phyloP scores from a whole-genome alignment of 1,139 yeast genomes.

The Zygoascus sp. region DNA sequence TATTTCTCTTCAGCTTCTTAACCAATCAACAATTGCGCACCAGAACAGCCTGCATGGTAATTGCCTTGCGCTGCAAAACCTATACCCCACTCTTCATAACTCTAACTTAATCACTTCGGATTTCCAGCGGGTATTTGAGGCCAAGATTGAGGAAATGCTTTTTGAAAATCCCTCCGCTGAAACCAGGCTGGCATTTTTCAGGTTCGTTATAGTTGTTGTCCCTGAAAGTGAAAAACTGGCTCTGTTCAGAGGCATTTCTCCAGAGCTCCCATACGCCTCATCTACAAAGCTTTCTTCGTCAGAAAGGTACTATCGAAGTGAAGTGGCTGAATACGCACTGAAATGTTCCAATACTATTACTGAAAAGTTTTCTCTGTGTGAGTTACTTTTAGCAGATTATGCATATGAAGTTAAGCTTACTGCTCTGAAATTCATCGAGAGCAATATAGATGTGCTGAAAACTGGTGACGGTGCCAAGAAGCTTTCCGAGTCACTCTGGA shows the following conservation, averaged over 20 bases:
- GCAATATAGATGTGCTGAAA: slow-evolving; percentile 1
- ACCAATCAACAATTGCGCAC: slow-evolving; percentile 18
- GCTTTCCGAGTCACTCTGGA: slow-evolving; percentile 33
- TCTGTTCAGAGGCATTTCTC: slow-evolving; percentile 4
- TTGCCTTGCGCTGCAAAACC: slow-evolving; percentile 41
- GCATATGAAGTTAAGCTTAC: slow-evolving; percentile 49
- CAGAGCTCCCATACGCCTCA: neutral
- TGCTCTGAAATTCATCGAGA: slow-evolving; percentile 35
- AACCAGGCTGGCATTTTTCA: slow-evolving; percentile 39
- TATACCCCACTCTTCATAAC: neutral
- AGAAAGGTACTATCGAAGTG: slow-evolving; percentile 34
- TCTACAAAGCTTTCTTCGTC: slow-evolving; percentile 12
- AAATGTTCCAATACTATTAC: slow-evolving; percentile 17
- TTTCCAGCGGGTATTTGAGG: slow-evolving; percentile 21
- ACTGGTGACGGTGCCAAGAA: neutral
- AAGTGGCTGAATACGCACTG: slow-evolving; percentile 31
- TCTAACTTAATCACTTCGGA: slow-evolving; percentile 7
- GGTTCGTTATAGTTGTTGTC: slow-evolving; percentile 27
- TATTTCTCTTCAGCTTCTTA: slow-evolving; percentile 20
- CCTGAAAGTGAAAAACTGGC: slow-evolving; percentile 6
- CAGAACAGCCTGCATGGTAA: slow-evolving; percentile 58
- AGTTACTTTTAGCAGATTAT: slow-evolving; percentile 33
- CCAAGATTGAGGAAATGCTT: slow-evolving; percentile 26
- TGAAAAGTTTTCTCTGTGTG: slow-evolving; percentile 29
- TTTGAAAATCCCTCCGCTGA: slow-evolving; percentile 31